Evolutionary conservation across 495 filamentous ascomycete genomes (phyloP).

Genomic region (Penicillium coprophilum): DNA sequence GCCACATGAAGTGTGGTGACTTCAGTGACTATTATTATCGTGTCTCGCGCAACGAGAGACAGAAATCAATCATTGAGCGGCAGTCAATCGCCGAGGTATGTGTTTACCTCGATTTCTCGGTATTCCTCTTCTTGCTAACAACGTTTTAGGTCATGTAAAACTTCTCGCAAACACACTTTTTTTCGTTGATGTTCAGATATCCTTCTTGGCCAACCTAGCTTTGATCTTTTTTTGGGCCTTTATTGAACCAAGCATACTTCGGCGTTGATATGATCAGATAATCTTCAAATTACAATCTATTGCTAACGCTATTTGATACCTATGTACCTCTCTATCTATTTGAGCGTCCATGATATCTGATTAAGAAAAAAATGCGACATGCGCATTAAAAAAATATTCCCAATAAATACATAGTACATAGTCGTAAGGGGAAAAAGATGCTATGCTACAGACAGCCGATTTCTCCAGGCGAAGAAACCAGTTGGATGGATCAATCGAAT

Average conservation of each 20-base stretch:
- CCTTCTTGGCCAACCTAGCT: background rate
- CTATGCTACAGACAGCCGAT: conserved; percentile 43
- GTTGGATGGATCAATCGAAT: conserved; percentile 16
- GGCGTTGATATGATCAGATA: conserved; percentile 1
- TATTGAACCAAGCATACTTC: conserved; percentile 1
- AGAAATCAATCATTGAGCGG: conserved; percentile 81
- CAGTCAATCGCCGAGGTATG: conserved; percentile 63
- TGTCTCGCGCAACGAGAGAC: conserved; percentile 76
- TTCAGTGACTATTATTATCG: conserved; percentile 91
- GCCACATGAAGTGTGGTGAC: conserved; percentile 90
- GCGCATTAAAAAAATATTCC: conserved; percentile 22
- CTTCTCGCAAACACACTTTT: background rate
- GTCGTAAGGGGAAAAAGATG: conserved; percentile 30
- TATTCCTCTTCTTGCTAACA: conserved; percentile 10
- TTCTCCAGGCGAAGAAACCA: conserved; percentile 14
- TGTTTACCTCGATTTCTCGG: background rate
- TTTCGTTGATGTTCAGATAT: conserved; percentile 1
- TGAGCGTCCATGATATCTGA: background rate
- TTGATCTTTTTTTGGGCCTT: background rate
- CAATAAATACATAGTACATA: conserved; percentile 25
- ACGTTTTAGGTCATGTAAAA: conserved; percentile 24
- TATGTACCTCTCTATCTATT: background rate
- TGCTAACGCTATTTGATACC: conserved; percentile 5
- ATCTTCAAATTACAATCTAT: background rate
- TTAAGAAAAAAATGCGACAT: background rate